Percentiles rank a stretch among this genome's conserved stretches.
phyloP scores from a whole-genome alignment of 164 flowering plant species.

The Chimonanthus praecox region DNA sequence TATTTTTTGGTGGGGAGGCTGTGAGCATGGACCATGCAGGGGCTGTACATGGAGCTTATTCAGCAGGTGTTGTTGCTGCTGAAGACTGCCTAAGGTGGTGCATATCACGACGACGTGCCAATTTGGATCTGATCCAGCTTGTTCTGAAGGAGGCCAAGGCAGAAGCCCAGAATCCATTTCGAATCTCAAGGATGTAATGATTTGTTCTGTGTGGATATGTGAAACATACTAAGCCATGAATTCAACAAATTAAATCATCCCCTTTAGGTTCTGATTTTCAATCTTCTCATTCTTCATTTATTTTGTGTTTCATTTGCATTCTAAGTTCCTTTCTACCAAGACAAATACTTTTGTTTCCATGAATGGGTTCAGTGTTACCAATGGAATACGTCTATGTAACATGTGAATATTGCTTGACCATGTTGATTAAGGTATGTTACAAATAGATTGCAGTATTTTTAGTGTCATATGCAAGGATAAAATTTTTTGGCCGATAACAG shows the following conservation, averaged over 20 bases:
- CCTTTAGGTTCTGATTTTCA: not conserved
- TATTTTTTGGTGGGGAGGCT: conserved; percentile 93
- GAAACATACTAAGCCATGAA: not conserved
- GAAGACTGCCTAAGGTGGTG: conserved; percentile 46
- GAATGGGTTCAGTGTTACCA: not conserved
- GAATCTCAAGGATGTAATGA: conserved; percentile 72
- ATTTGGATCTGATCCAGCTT: conserved; percentile 31
- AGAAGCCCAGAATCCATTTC: conserved; percentile 55
- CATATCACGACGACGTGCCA: conserved; percentile 36
- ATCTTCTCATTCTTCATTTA: not conserved
- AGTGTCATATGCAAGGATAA: too few species aligned
- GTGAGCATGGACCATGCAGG: conserved; percentile 81
- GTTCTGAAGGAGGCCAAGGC: conserved; percentile 34
- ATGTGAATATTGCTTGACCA: too few species aligned
- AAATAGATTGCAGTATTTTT: too few species aligned
- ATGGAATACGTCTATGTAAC: too few species aligned
- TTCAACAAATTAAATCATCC: too few species aligned
- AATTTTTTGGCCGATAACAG: too few species aligned
- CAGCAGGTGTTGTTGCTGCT: conserved; percentile 65
- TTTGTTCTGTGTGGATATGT: not conserved
- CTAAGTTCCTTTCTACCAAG: not conserved
- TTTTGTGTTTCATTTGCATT: not conserved
- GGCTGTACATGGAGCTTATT: conserved; percentile 88
- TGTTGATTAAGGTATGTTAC: too few species aligned
- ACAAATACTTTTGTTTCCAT: not conserved